phyloP scores from a whole-genome alignment of 805 yeast species.

The Citeromyces nyonsensis region DNA sequence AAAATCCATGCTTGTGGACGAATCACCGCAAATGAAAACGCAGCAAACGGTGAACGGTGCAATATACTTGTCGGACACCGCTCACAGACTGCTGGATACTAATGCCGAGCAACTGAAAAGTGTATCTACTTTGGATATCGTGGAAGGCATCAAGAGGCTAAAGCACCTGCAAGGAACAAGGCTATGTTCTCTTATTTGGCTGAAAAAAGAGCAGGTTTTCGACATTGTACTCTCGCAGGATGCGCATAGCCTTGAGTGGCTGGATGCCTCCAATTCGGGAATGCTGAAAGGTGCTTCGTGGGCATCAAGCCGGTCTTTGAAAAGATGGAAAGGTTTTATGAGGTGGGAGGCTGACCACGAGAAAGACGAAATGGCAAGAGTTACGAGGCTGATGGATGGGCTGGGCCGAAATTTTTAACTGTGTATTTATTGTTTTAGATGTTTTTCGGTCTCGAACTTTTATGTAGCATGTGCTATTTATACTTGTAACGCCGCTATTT shows the following conservation, averaged over 20 bases:
- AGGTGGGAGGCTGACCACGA: not conserved
- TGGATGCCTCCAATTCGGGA: slow-evolving; percentile 2
- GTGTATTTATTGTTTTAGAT: not conserved
- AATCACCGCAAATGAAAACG: not conserved
- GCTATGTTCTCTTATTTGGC: slow-evolving; percentile 3
- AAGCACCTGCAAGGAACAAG: not conserved
- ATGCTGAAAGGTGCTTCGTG: slow-evolving; percentile 2
- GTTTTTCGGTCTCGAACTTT: not conserved
- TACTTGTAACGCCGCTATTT: too few species aligned
- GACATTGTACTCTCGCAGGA: not conserved
- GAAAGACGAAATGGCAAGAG: not conserved
- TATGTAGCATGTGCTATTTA: not conserved
- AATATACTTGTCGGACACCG: slow-evolving; percentile 1
- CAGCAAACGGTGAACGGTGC: too few species aligned
- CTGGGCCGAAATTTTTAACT: not conserved
- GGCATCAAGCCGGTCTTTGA: not conserved
- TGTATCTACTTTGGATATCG: not conserved
- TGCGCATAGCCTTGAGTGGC: not conserved
- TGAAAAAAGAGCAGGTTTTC: slow-evolving; percentile 1
- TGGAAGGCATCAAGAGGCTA: not conserved
- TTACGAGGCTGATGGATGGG: not conserved
- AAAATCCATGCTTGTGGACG: not conserved
- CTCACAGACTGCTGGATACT: not conserved
- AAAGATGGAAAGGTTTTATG: too few species aligned
- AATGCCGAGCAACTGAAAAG: too few species aligned